Conservation (phyloP, 176 grass and related monocot species). For the Cenchrus purpureus region DNA sequence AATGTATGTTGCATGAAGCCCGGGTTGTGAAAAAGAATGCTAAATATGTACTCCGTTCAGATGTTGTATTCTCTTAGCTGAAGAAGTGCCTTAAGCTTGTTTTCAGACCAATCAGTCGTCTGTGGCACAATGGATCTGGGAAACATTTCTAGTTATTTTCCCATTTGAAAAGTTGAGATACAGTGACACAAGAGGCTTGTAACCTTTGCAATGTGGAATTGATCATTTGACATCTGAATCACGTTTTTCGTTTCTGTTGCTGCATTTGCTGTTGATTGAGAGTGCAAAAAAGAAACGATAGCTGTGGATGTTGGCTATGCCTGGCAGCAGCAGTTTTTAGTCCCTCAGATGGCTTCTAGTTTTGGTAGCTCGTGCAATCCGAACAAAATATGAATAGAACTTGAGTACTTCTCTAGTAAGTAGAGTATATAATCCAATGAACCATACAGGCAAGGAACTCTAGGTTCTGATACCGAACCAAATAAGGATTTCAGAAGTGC, state of each 20-base stretch:
- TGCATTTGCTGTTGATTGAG: not conserved
- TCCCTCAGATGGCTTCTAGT: not conserved
- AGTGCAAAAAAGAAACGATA: not conserved
- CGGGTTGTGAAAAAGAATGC: slow-evolving; percentile 76
- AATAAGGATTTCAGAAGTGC: not conserved
- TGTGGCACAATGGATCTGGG: not conserved
- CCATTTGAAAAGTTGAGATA: not conserved
- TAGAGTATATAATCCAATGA: not conserved
- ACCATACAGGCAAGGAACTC: not conserved
- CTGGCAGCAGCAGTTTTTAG: not conserved
- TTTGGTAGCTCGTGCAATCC: not conserved
- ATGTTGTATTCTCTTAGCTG: slow-evolving; percentile 75
- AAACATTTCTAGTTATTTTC: not conserved
- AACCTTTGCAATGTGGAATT: slow-evolving; percentile 17
- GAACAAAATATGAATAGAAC: not conserved
- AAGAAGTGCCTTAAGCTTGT: not conserved
- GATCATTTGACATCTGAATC: not conserved
- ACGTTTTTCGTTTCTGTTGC: not conserved
- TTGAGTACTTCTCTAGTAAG: not conserved
- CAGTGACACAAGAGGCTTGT: not conserved
- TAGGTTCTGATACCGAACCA: not conserved
- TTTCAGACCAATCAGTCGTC: not conserved
- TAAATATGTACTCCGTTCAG: slow-evolving; percentile 87
- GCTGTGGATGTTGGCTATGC: not conserved
- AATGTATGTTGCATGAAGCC: slow-evolving; percentile 98